phyloP scores from a whole-genome alignment of 1,284 basidiomycete genomes.

The Blastosporella zonata region DNA sequence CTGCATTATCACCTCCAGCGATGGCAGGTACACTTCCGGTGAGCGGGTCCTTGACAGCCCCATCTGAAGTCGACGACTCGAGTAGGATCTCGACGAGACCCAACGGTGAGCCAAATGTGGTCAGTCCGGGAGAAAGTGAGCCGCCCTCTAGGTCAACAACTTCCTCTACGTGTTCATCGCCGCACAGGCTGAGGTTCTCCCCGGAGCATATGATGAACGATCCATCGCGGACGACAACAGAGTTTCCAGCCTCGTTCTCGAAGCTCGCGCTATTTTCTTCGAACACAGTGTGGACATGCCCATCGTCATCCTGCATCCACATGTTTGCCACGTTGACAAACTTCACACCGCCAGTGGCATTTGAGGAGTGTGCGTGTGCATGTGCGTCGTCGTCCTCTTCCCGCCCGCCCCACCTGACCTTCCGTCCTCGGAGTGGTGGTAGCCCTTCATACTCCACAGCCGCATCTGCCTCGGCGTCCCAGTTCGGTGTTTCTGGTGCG shows the following conservation, averaged over 20 bases:
- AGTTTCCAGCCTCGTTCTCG: not conserved
- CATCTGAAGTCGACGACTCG: constrained; percentile 69
- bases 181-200: constrained; percentile 1
- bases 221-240: constrained; percentile 14
- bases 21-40: constrained; percentile 26
- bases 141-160: constrained; percentile 35
- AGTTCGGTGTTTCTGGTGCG: constrained; percentile 55
- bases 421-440: constrained; percentile 47
- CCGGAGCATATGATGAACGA: constrained; percentile 9
- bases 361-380: not conserved
- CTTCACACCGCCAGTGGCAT: constrained; percentile 12
- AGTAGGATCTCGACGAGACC: constrained; percentile 60
- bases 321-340: constrained; percentile 15
- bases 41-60: constrained; percentile 51
- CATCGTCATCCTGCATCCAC: constrained; percentile 15
- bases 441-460: constrained; percentile 62
- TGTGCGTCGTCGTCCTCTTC: not conserved
- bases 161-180: constrained; percentile 11
- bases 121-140: constrained; percentile 46
- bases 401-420: constrained; percentile 7
- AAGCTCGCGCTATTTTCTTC: not conserved
- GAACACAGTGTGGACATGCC: constrained; percentile 14
- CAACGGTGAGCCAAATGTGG: constrained; percentile 55
- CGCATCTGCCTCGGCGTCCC: constrained; percentile 48
- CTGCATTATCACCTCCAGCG: constrained; percentile 36